Conservation (phyloP, 2,329 filamentous ascomycete species). For the Penicillium crustosum region DNA sequence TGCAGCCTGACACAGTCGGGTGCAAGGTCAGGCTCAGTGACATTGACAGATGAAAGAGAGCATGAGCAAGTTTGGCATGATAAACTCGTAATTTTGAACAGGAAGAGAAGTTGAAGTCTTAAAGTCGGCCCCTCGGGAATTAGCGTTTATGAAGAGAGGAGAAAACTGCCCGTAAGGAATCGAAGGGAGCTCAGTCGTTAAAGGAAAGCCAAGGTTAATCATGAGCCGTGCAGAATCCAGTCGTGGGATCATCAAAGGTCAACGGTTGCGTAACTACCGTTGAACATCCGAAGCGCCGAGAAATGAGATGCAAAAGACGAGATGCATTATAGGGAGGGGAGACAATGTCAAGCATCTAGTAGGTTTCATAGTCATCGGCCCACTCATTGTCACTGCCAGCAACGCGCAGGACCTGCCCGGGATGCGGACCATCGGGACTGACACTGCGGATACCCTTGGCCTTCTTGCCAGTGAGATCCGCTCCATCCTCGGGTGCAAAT, state of each 20-base stretch:
- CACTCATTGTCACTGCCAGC: constrained; percentile 55
- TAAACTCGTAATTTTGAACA: constrained; percentile 35
- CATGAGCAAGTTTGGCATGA: constrained; percentile 27
- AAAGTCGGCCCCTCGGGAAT: constrained; percentile 13
- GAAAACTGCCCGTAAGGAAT: constrained; percentile 17
- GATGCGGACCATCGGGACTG: constrained; percentile 44
- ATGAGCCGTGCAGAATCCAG: constrained; percentile 25
- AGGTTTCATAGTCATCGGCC: constrained; percentile 53
- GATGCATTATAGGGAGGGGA: constrained; percentile 2
- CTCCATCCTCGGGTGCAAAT: constrained; percentile 45
- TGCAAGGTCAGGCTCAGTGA: constrained; percentile 15
- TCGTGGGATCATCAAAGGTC: constrained; percentile 32
- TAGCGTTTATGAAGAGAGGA: constrained; percentile 11
- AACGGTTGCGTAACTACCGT: constrained; percentile 21
- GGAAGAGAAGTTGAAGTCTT: constrained; percentile 25
- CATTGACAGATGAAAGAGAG: constrained; percentile 22
- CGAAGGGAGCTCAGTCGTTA: constrained; percentile 18
- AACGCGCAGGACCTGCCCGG: constrained; percentile 47
- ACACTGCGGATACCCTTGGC: constrained; percentile 50
- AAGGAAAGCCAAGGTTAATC: constrained; percentile 21
- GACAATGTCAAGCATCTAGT: constrained; percentile 27
- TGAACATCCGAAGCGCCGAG: constrained; percentile 20
- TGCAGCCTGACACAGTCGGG: constrained; percentile 1
- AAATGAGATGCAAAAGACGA: neutral
- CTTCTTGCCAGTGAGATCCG: constrained; percentile 43